Base-by-base conservation (phyloP, 805 yeast species). In the Wickerhamomyces rabaulensis region DNA sequence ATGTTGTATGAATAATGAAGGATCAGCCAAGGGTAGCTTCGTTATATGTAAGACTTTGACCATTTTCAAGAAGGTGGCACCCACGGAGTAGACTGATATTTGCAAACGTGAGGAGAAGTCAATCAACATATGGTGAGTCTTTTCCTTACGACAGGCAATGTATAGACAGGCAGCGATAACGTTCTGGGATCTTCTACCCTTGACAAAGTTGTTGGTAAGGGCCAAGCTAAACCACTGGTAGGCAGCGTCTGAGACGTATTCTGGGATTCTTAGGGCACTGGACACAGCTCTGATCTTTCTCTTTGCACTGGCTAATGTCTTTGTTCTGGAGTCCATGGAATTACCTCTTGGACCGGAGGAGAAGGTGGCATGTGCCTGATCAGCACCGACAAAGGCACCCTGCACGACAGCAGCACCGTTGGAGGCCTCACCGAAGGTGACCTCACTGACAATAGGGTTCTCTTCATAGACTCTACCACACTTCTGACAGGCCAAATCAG, bases 341-440 rank as follows among this genome's bases (percentile, higher is more conserved):
- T 75, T 79, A 23, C 84, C 88, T 41, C 83, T 73, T 1, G 82
- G 79, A 37, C 87, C 77, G 39, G 89, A 87, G 45, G 75, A 72
- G 53, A 79, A 79, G 9, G 78, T 69, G 0, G 88, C 94, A 63
- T 87, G 78, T 1, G 82, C 67, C 67, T 91, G 97, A 58, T 88
- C 97, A 0, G 89, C 85, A 39, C 89, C 88, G 31, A 94, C 84
- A 73, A 88, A 91, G 41, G 95, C 80, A 60, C 99, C 99, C 54
- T 92, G 96, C 2, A 94, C 96, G 43, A 87, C 80, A 31, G 99
- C 97, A 13, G 96, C 97, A 56, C 99, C 99, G 22, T 84, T 76
- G 17, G 95, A 76, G 2, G 91, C 76, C 60, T 95, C 99, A 39
- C 95, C 94, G 68, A 91, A 94, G 12, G 94, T 87, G 45, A 95